Base-by-base conservation (phyloP, 192 early-diverging fungal species). In the Pilaira anomala region DNA sequence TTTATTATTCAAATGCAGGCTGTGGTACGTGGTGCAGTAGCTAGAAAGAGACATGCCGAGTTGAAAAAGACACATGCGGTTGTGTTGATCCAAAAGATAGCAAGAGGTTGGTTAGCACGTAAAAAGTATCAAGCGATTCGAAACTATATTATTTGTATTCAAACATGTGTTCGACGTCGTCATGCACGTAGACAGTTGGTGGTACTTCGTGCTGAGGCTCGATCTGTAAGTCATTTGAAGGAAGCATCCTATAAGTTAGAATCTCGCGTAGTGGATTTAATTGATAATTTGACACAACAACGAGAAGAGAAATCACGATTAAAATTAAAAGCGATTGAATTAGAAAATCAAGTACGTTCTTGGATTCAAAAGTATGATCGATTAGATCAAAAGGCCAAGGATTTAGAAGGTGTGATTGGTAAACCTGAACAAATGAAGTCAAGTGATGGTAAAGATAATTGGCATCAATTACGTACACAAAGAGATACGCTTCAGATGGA, bases 201-300 rank as follows among this genome's bases (percentile, higher is more conserved):
- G 48, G 66, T 69, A 39, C 77, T 91, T 58, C 89, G 91, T 66
- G 82, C 84, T 19, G 97, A 99, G 77, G 88, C 89, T 29, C 75
- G 89, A 55, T 94, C 92, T 48, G 91, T 94, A 3, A 88, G 86
- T 55, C 96, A 97, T 67, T 87, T 95, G 78, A 93, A 98, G 79
- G 91, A 98, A 67, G 85, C 88, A 26, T 93, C 94, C 28, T 93
- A 92, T 73, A 90, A 90, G 78, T 80, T 99, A 11, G 97, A 99
- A 76, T 86, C 83, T 80, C 97, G 96, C 80, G 92, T 99, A 62
- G 87, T 98, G 70, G 93, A 93, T 73, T 81, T 99, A 66, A 96
- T 94, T 18, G 92, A 91, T 63, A 78, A 75, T 49, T 71, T 95
- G 33, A 81, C 81, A 42, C 73, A 78, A 53, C 77, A 82, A 65